These are phyloP conservation scores for Neurospora sp. DNA, from an alignment of 495 filamentous ascomycete species.

Conservation along the genomic window DNA sequence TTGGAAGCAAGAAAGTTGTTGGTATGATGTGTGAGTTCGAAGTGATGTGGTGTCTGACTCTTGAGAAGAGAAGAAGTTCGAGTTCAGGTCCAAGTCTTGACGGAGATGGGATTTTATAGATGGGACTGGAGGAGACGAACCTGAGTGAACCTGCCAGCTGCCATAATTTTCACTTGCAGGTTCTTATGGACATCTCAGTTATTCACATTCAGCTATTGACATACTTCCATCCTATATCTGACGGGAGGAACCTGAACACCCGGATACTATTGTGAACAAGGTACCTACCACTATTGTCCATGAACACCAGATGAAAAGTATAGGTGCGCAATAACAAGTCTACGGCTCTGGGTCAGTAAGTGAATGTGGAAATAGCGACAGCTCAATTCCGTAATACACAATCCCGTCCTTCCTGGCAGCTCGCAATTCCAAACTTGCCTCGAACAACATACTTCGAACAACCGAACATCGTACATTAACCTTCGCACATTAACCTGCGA, in stretches of 20 bases:
- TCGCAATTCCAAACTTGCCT: background rate
- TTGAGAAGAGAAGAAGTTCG: background rate
- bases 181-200: background rate
- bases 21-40: background rate
- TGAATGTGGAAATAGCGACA: background rate
- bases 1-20: background rate
- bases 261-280: background rate
- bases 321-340: background rate
- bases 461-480: no score
- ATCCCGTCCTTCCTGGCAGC: background rate
- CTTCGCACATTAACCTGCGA: no score
- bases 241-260: background rate
- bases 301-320: background rate
- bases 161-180: background rate
- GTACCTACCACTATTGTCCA: background rate
- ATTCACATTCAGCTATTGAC: background rate
- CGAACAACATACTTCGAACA: background rate
- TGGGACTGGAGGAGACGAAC: background rate
- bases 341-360: background rate
- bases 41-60: background rate
- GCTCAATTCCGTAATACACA: background rate
- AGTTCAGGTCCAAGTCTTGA: background rate
- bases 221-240: background rate
- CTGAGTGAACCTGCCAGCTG: background rate
- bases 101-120: background rate